phyloP scores from a whole-genome alignment of 495 filamentous ascomycete species.

The Lasiosphaeria hispida region DNA sequence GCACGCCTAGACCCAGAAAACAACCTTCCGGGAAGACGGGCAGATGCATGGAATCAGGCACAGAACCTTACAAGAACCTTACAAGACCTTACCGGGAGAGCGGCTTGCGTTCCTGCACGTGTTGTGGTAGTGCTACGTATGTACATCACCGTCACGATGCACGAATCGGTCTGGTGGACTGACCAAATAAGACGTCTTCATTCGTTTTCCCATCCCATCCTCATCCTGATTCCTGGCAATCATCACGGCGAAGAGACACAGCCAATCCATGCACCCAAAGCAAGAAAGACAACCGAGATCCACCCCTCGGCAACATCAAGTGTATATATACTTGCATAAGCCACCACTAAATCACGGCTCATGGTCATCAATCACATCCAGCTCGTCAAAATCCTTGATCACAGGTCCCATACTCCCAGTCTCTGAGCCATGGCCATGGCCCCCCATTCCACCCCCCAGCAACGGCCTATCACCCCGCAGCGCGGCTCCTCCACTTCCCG shows the following conservation, averaged over 20 bases:
- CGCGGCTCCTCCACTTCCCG: conserved; percentile 6
- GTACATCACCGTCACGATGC: no score
- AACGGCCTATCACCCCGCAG: neutral
- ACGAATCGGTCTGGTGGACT: no score
- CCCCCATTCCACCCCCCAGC: conserved; percentile 16
- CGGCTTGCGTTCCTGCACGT: no score
- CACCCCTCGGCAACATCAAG: no score
- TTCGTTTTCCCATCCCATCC: no score
- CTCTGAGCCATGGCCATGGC: conserved; percentile 14
- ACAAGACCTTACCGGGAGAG: no score
- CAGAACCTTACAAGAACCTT: neutral
- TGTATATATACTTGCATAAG: no score
- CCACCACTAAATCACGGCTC: conserved; percentile 14
- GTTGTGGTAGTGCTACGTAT: no score
- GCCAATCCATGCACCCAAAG: neutral
- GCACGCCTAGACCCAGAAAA: neutral
- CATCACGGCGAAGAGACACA: neutral
- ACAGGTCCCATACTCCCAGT: conserved; percentile 35
- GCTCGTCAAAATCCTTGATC: conserved; percentile 46
- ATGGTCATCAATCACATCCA: conserved; percentile 33
- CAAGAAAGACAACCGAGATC: no score
- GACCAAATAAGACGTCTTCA: no score
- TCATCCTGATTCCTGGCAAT: no score
- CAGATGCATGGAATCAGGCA: neutral
- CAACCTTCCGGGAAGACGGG: neutral